Percentiles rank a stretch among this genome's conserved stretches.
Evolutionary conservation across 2,329 filamentous ascomycete genomes (phyloP).

Genomic region (Aureobasidium namibiae): DNA sequence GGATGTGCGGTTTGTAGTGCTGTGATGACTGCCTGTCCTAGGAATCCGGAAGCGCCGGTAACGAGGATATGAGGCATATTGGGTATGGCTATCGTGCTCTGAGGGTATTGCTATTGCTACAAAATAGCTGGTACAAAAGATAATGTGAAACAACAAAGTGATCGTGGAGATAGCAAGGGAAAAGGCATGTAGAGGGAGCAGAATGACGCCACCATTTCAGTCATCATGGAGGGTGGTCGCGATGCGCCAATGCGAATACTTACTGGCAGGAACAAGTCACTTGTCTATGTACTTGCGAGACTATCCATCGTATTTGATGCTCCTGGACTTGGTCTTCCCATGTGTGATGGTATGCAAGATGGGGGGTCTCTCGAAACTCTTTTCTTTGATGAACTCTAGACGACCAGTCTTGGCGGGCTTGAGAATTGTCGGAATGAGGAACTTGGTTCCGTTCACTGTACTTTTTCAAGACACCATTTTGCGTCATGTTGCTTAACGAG

Average conservation of each 20-base stretch:
- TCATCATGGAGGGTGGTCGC: background rate
- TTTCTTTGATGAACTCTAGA: background rate
- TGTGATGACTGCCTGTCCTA: slow-evolving; percentile 35
- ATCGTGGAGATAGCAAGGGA: background rate
- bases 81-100: no score
- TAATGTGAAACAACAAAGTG: background rate
- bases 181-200: background rate
- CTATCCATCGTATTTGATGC: background rate
- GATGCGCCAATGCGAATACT: background rate
- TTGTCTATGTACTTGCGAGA: background rate
- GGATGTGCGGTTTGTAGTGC: slow-evolving; percentile 30
- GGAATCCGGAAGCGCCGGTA: slow-evolving; percentile 41
- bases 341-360: background rate
- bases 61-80: slow-evolving; percentile 29
- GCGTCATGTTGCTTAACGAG: slow-evolving; percentile 36
- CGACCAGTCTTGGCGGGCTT: background rate
- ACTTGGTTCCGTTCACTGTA: no score
- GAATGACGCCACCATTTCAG: slow-evolving; percentile 4
- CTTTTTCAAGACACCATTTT: background rate
- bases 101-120: no score
- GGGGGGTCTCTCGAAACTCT: background rate
- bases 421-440: no score
- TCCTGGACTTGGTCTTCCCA: no score
- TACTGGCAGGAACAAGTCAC: background rate
- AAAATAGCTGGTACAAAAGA: background rate